phyloP scores from a whole-genome alignment of 345 rosid genomes.

The Mercurialis annua region DNA sequence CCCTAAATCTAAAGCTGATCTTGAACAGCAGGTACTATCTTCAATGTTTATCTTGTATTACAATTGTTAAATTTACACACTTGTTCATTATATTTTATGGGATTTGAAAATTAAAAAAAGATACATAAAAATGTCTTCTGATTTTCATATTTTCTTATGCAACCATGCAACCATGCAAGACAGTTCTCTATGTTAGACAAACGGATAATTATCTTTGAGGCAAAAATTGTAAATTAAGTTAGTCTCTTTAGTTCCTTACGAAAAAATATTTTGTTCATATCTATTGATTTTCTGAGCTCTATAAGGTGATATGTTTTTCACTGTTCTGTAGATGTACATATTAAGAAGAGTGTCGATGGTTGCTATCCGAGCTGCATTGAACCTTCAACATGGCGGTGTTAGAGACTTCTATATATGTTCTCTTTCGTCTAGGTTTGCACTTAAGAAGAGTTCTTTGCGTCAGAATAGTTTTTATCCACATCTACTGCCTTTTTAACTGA shows the following conservation, averaged over 20 bases:
- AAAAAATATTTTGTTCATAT: neutral
- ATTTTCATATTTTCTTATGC: too few relatives aligned
- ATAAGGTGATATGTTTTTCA: neutral
- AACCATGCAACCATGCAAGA: neutral
- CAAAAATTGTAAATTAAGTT: neutral
- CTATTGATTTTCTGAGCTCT: neutral
- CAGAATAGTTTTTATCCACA: neutral
- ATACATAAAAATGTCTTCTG: too few relatives aligned
- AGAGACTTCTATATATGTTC: constrained; percentile 97
- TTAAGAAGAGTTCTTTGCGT: constrained; percentile 1
- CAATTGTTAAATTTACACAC: neutral
- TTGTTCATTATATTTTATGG: too few relatives aligned
- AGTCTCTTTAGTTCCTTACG: too few relatives aligned
- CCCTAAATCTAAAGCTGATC: constrained; percentile 62
- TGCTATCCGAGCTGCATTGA: constrained; percentile 88
- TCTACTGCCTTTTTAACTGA: neutral
- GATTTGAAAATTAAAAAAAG: too few relatives aligned
- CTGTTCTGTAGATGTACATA: constrained; percentile 78
- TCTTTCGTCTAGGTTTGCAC: constrained; percentile 78
- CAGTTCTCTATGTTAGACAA: neutral
- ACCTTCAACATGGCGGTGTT: constrained; percentile 78
- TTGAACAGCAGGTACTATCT: constrained; percentile 79
- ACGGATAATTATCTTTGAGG: neutral
- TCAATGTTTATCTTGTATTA: neutral
- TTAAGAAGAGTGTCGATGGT: constrained; percentile 91